A percentile compares a stretch with the other conserved stretches of the same genome.
These are phyloP conservation scores for Carpinus viminea DNA, from an alignment of 306 rosid genomes.

Conservation along the genomic window DNA sequence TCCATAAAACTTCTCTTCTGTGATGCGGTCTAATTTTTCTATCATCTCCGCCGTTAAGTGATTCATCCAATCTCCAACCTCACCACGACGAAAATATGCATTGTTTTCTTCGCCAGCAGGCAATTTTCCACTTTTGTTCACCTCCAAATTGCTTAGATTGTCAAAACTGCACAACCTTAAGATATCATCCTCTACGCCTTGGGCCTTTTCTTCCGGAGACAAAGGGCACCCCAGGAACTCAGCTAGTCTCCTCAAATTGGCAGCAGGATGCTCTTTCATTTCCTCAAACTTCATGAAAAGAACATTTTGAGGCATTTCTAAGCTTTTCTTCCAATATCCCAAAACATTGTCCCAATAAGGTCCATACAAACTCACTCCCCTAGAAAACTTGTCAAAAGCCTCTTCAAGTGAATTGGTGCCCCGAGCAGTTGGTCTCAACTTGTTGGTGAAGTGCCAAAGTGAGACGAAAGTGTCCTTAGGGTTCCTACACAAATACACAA, in stretches of 20 bases:
- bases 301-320: conserved; percentile 14
- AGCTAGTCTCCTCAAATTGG: conserved; percentile 23
- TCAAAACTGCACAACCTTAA: conserved; percentile 39
- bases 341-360: conserved; percentile 36
- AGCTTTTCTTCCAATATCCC: conserved; percentile 33
- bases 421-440: background rate
- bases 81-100: conserved; percentile 29
- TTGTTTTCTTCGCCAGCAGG: conserved; percentile 11
- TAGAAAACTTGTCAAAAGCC: conserved; percentile 29
- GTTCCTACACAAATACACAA: conserved; percentile 38
- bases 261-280: conserved; percentile 21
- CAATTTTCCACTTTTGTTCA: conserved; percentile 36
- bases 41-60: conserved; percentile 23
- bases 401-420: conserved; percentile 21
- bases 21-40: background rate
- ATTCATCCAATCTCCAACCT: conserved; percentile 40
- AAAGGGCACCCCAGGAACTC: conserved; percentile 40
- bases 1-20: conserved; percentile 13
- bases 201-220: conserved; percentile 32
- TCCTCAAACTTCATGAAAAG: conserved; percentile 34
- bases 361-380: conserved; percentile 20
- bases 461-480: conserved; percentile 44
- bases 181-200: conserved; percentile 23
- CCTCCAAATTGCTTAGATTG: conserved; percentile 34
- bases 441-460: conserved; percentile 39